Conservation (phyloP, 768 basidiomycete genomes). For the Trametes sanguinea region DNA sequence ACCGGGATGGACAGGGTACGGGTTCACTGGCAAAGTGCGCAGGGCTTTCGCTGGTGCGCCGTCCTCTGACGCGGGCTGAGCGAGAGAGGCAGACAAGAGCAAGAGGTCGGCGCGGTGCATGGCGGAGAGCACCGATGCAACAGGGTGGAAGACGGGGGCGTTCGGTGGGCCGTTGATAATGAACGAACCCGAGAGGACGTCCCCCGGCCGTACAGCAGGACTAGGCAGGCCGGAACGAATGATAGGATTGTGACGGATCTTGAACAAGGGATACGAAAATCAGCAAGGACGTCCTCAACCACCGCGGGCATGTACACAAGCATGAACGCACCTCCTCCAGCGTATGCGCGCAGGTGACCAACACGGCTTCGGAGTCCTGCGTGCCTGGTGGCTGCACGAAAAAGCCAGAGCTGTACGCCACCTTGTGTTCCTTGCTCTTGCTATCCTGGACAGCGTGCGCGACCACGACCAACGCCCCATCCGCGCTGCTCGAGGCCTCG, state of each 20-base stretch:
- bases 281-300: background rate
- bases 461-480: conserved; percentile 46
- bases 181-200: conserved; percentile 43
- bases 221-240: conserved; percentile 24
- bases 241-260: conserved; percentile 41
- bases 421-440: conserved; percentile 39
- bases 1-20: conserved; percentile 54
- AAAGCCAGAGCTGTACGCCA: conserved; percentile 61
- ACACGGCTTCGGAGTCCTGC: conserved; percentile 34
- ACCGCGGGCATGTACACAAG: background rate
- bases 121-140: conserved; percentile 52
- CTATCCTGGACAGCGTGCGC: conserved; percentile 49
- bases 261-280: conserved; percentile 8
- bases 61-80: conserved; percentile 19
- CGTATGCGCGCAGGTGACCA: conserved; percentile 65
- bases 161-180: conserved; percentile 42
- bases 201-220: conserved; percentile 17
- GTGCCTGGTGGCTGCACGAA: conserved; percentile 40
- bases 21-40: conserved; percentile 58
- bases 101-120: conserved; percentile 61
- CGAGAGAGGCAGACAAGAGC: conserved; percentile 38
- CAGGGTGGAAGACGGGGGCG: conserved; percentile 40
- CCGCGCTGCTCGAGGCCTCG: conserved; percentile 21
- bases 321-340: conserved; percentile 52
- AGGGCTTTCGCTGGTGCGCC: conserved; percentile 27